Evolutionary conservation across 805 yeast species (phyloP).

Genomic region (Ogataea haglerorum): DNA sequence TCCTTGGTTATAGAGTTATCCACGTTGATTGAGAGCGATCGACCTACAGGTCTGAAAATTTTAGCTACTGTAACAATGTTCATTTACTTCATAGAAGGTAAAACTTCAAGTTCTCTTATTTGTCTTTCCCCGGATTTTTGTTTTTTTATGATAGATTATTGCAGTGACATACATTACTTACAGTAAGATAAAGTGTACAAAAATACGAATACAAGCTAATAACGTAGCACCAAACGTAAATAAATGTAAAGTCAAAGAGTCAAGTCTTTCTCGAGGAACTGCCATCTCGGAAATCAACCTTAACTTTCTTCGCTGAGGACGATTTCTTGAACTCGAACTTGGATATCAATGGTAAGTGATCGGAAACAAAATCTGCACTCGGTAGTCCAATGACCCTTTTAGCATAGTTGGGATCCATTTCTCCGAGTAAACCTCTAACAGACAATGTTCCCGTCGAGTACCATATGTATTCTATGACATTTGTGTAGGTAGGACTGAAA

Average conservation of each 20-base stretch:
- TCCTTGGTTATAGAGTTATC: conserved; percentile 22
- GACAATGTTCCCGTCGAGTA: conserved; percentile 76
- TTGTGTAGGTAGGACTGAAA: conserved; percentile 88
- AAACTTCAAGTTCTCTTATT: too few species aligned
- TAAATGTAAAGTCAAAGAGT: conserved; percentile 5
- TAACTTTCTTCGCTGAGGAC: conserved; percentile 20
- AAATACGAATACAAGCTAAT: not conserved
- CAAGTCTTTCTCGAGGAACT: conserved; percentile 30
- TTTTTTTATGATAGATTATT: not conserved
- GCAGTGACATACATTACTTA: not conserved
- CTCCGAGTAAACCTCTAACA: conserved; percentile 83
- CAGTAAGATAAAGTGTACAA: not conserved
- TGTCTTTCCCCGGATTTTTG: conserved; percentile 6
- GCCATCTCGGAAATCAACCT: conserved; percentile 30
- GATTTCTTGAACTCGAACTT: conserved; percentile 67
- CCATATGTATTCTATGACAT: conserved; percentile 95
- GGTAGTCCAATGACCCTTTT: conserved; percentile 87
- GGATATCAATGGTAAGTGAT: conserved; percentile 84
- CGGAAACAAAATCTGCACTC: conserved; percentile 89
- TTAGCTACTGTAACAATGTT: too few species aligned
- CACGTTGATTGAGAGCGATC: not conserved
- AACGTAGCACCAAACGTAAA: not conserved
- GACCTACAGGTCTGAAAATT: too few species aligned
- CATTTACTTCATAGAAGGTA: too few species aligned
- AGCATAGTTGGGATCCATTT: conserved; percentile 74